Evolutionary conservation across 129 eudicot genomes (phyloP), one percentile per base, ranked within the genome.

Genomic region (Lactuca saligna): DNA sequence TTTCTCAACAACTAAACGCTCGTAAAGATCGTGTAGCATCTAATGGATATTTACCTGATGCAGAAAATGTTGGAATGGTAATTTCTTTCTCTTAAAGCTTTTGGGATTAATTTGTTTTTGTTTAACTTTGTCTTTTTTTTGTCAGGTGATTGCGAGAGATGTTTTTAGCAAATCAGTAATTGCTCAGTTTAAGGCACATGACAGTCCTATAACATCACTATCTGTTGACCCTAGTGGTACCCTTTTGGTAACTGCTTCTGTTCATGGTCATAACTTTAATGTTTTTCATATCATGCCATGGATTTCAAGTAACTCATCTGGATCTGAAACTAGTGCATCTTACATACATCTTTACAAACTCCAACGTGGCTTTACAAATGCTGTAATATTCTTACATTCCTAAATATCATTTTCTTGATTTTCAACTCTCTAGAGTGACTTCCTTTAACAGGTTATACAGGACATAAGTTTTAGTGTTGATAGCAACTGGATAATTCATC

Each of bases 391-490:
- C 68, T 25, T 34, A 11, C 13, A 5, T 33, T 14, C 25, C 34
- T 54, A 42, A 5, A 3, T 39, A 16, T 34, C 44, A 6, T 34
- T 61, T 33, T 20, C 46, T 68, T 73, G 54, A n/a, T 54, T 50
- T 73, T 37, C 6, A 20, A 61, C 37, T 74, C 33, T 60, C 79
- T 16, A 12, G n/a, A 39, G 9, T 42, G 12, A 8, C 49, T 42
- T 9, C 1, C 49, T 8, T 39, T 1, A 39, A 46, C 51, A 91
- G 98, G 85, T 89, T 60, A 92, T 92, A 62, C 95, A 85, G 73
- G 98, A 92, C 78, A 86, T 92, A 72, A 88, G 96, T 80, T 92
- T 92, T 78, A 92, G 98, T 57, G 87, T 76, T 34, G 95, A 92
- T 54, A 92, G 98, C 77, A 83, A 78, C 25, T 92, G 98, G 98